Conservation (phyloP, 495 filamentous ascomycete genomes). For the Tuber borchii region DNA sequence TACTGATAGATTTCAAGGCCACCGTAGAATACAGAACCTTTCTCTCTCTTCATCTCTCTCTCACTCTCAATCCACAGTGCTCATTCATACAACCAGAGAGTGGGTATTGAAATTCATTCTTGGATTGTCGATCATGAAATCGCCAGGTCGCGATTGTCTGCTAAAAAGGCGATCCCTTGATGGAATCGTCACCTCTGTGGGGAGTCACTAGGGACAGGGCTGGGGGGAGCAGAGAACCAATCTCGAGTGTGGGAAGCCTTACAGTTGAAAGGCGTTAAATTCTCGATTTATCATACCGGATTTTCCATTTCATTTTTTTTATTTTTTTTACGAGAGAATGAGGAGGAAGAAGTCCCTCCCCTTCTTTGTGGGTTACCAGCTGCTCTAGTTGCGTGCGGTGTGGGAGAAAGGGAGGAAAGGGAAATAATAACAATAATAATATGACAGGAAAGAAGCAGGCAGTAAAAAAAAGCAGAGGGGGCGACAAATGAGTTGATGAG, state of each 20-base stretch:
- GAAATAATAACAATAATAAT: not conserved
- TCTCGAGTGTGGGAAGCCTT: not conserved
- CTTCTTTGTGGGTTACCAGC: not conserved
- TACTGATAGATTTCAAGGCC: not conserved
- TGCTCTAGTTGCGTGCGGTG: not conserved
- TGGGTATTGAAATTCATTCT: slow-evolving; percentile 22
- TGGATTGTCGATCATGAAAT: slow-evolving; percentile 53
- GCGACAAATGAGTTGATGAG: not conserved
- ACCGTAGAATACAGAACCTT: not conserved
- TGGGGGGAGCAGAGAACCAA: not conserved
- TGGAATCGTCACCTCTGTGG: slow-evolving; percentile 24
- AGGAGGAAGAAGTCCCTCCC: not conserved
- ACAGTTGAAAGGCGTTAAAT: not conserved
- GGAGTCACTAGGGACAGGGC: slow-evolving; percentile 23
- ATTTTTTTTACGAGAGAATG: not conserved
- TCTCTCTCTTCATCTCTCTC: too few relatives aligned
- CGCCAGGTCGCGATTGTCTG: slow-evolving; percentile 48
- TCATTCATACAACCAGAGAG: not conserved
- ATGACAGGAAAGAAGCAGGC: not conserved
- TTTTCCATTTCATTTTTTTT: not conserved
- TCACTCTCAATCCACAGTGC: too few relatives aligned
- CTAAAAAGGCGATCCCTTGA: slow-evolving; percentile 30
- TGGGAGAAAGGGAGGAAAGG: not conserved
- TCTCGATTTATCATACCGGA: not conserved
- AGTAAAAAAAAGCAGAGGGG: not conserved